Evolutionary conservation across 768 basidiomycete genomes (phyloP).

Genomic region (Calocybe gangraenosa): DNA sequence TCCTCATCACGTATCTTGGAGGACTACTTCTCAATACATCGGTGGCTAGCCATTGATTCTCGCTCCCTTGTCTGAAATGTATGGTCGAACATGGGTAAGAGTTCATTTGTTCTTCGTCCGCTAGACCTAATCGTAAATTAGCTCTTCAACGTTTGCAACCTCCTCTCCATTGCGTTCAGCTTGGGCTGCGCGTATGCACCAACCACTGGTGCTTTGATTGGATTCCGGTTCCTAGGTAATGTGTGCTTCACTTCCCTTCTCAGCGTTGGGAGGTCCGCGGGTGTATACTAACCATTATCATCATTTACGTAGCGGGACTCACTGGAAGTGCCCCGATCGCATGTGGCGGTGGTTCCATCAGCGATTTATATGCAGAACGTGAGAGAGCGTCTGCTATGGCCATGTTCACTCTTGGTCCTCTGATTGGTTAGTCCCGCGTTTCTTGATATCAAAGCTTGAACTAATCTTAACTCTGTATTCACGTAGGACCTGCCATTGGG

Average conservation of each 20-base stretch:
- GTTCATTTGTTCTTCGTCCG: background rate
- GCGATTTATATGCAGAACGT: constrained; percentile 59
- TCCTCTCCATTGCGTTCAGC: constrained; percentile 60
- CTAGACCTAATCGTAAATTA: background rate
- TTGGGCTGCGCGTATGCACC: constrained; percentile 68
- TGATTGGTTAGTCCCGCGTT: constrained; percentile 37
- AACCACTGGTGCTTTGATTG: constrained; percentile 46
- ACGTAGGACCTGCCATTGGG: constrained; percentile 45
- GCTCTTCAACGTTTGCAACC: constrained; percentile 56
- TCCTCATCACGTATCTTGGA: background rate
- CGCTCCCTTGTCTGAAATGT: constrained; percentile 68
- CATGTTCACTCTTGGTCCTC: constrained; percentile 55
- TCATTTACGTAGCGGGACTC: constrained; percentile 45
- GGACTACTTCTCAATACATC: background rate
- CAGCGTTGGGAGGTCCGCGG: background rate
- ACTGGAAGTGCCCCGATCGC: constrained; percentile 60
- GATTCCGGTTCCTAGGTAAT: constrained; percentile 61
- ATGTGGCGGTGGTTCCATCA: constrained; percentile 58
- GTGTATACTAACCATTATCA: background rate
- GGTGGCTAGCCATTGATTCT: constrained; percentile 47
- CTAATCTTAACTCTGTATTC: constrained; percentile 8
- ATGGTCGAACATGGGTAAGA: constrained; percentile 56
- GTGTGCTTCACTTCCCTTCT: background rate
- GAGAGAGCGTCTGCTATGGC: constrained; percentile 60
- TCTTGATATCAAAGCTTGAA: background rate